These are phyloP conservation scores for Atalantia buxifolia DNA, from an alignment of 345 rosid species.

Conservation along the genomic window DNA sequence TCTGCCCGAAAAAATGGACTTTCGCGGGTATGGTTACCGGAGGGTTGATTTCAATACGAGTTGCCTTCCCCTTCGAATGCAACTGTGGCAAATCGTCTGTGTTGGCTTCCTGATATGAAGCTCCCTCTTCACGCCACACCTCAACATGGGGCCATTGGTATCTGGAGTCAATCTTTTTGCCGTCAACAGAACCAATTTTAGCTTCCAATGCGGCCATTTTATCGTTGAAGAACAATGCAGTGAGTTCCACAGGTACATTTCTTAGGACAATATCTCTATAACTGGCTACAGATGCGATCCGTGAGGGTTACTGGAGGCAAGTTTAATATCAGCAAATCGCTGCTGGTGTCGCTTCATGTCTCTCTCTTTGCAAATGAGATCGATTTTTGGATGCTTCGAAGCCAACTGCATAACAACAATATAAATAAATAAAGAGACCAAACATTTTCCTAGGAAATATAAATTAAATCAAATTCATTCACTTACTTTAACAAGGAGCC, in stretches of 20 bases:
- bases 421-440: too few species aligned
- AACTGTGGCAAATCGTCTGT: constrained; percentile 41
- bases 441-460: too few species aligned
- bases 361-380: constrained; percentile 55
- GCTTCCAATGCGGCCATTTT: constrained; percentile 79
- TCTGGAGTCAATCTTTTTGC: constrained; percentile 49
- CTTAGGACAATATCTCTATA: constrained; percentile 46
- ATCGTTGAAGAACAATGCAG: constrained; percentile 62
- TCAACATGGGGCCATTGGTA: constrained; percentile 91
- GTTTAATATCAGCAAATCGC: constrained; percentile 64
- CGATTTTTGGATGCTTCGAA: constrained; percentile 34
- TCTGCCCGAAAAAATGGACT: too few species aligned
- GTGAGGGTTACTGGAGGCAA: constrained; percentile 87
- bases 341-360: constrained; percentile 40
- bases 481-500: constrained; percentile 58
- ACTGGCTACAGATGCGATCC: constrained; percentile 80
- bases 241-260: constrained; percentile 64
- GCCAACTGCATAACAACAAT: constrained; percentile 44
- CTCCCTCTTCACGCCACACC: constrained; percentile 73
- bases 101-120: constrained; percentile 73
- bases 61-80: constrained; percentile 65
- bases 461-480: background rate
- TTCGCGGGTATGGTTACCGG: constrained; percentile 23
- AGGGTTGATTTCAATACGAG: constrained; percentile 52
- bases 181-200: constrained; percentile 64